These are phyloP conservation scores for Tetraselmis chui DNA, from an alignment of 139 green algal species.

Conservation along the genomic window DNA sequence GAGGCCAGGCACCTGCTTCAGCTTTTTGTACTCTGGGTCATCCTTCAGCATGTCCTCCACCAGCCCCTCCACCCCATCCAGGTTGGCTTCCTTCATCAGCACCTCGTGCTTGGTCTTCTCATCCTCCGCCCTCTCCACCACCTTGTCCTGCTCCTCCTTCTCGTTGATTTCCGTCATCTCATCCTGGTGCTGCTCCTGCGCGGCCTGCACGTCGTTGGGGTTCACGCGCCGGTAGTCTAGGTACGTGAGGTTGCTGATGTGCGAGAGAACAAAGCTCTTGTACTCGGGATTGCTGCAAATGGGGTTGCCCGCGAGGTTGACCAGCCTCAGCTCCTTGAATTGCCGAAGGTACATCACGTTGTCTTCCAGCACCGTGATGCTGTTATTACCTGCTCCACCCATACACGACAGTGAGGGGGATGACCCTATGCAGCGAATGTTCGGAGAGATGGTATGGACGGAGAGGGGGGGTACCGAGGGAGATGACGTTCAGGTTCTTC, in stretches of 20 bases:
- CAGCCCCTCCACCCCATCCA: conserved; percentile 59
- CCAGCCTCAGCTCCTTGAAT: conserved; percentile 61
- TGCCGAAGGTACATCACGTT: conserved; percentile 66
- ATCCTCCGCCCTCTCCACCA: conserved; percentile 36
- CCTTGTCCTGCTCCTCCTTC: conserved; percentile 50
- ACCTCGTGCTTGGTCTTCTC: conserved; percentile 38
- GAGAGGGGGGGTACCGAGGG: conserved; percentile 40
- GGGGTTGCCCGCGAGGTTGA: conserved; percentile 76
- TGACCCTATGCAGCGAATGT: neutral
- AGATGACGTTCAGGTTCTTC: conserved; percentile 56
- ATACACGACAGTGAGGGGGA: neutral
- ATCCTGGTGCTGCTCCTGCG: conserved; percentile 66
- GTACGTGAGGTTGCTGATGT: conserved; percentile 71
- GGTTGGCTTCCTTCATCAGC: conserved; percentile 55
- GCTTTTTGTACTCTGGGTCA: conserved; percentile 57
- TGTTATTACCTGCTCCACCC: conserved; percentile 55
- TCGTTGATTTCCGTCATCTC: conserved; percentile 73
- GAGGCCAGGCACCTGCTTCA: conserved; percentile 45
- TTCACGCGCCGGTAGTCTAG: conserved; percentile 70
- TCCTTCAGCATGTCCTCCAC: conserved; percentile 61
- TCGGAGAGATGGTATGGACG: neutral
- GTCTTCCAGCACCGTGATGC: conserved; percentile 46
- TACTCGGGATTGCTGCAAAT: conserved; percentile 66
- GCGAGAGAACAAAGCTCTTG: conserved; percentile 59
- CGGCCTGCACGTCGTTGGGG: conserved; percentile 35